Base-by-base conservation (phyloP, 1,139 yeast species). In the Kodamaea sp. region DNA sequence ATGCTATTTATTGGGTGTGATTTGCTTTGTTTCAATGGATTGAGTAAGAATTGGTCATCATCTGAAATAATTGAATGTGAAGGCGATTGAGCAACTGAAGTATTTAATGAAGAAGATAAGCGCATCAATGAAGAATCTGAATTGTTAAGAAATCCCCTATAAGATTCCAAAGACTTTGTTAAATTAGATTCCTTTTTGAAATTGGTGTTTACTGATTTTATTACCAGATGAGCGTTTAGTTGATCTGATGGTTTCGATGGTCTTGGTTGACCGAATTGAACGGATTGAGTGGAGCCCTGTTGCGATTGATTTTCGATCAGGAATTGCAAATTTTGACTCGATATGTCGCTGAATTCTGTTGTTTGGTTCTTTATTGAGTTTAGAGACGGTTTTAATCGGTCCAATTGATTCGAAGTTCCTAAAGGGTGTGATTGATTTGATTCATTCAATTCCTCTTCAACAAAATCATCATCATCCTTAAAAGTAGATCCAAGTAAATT, bases 1-100 rank as follows among this genome's bases (percentile, higher is more conserved):
- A 22, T 25, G 27, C 35, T 32, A 9, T 22, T 10, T 9, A 20
- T 31, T 4, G 52, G 48, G 36, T 43, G 37, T 6, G 52, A 47
- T 6, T 43, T 39, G n/a, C 45, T 39, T 27, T 42, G 50, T 20
- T 41, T 42, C 22, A 49, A 40, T 3, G 50, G 52, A 31, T 44
- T 45, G 29, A 44, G 34, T 8, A 38, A 28, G 25, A 38, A 36
- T 15, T 38, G 41, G 7, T 24, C 37, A 12, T 44, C 47, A 28
- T 42, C 40, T 26, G 45, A 42, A 11, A 33, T 31, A 8, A 44
- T 41, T n/a, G 41, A 34, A 23, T 34, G 23, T 11, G 37, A 22
- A 5, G 43, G 43, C 20, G 44, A 41, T 10, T 42, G 40, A 15
- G 40, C 39, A 2, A 39, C 36, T 12, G 45, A 41, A n/a, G 36